Evolutionary conservation across 1,139 yeast species (phyloP).

Genomic region (Candida neerlandica): DNA sequence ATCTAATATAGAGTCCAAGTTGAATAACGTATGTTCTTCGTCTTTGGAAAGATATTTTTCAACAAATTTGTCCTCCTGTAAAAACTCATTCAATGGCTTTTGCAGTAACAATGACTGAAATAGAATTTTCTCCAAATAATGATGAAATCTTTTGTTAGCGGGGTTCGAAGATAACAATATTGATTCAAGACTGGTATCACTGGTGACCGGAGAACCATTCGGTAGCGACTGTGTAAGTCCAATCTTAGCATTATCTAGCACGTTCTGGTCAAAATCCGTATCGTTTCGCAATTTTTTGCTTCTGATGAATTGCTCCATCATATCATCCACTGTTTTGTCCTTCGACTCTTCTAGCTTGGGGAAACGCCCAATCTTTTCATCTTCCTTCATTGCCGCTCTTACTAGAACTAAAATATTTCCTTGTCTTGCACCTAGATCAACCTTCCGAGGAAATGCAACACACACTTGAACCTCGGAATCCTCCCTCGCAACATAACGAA

Average conservation of each 20-base stretch:
- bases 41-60: slow-evolving; percentile 27
- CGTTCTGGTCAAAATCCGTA: slow-evolving; percentile 7
- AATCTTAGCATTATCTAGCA: slow-evolving; percentile 12
- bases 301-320: slow-evolving; percentile 16
- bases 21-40: slow-evolving; percentile 31
- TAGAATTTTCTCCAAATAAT: slow-evolving; percentile 28
- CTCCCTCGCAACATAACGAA: slow-evolving; percentile 57
- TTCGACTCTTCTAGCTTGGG: slow-evolving; percentile 40
- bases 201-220: slow-evolving; percentile 10
- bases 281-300: slow-evolving; percentile 14
- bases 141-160: slow-evolving; percentile 30
- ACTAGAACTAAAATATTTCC: slow-evolving; percentile 37
- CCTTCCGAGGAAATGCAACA: slow-evolving; percentile 53
- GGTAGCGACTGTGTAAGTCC: slow-evolving; percentile 12
- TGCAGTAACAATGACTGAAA: slow-evolving; percentile 27
- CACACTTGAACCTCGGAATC: slow-evolving; percentile 57
- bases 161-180: slow-evolving; percentile 32
- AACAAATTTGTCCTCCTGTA: slow-evolving; percentile 30
- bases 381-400: slow-evolving; percentile 78
- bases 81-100: slow-evolving; percentile 23
- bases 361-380: slow-evolving; percentile 65
- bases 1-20: slow-evolving; percentile 31
- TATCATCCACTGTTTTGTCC: slow-evolving; percentile 7
- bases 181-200: slow-evolving; percentile 14
- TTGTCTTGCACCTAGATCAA: slow-evolving; percentile 15